Percentiles rank a stretch among this genome's conserved stretches.
Evolutionary conservation across 768 basidiomycete genomes (phyloP).

Genomic region (Boletus rubropictus): DNA sequence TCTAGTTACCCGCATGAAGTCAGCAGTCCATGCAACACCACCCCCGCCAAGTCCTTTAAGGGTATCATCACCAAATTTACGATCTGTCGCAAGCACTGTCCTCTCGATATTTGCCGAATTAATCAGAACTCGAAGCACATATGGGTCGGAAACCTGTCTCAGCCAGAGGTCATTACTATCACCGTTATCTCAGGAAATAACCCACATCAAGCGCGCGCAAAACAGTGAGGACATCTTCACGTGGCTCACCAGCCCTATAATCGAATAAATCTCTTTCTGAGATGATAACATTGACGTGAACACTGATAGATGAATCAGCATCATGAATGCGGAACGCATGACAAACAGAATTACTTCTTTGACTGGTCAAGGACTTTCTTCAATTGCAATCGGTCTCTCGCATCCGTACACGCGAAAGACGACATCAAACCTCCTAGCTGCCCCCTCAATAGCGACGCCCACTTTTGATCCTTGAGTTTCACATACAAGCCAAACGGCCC

Average conservation of each 20-base stretch:
- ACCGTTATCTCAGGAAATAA: background rate
- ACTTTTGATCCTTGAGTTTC: conserved; percentile 62
- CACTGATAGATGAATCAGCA: conserved; percentile 33
- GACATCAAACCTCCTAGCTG: conserved; percentile 56
- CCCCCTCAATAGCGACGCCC: conserved; percentile 59
- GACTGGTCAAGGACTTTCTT: conserved; percentile 48
- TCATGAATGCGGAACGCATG: background rate
- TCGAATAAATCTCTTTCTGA: conserved; percentile 77
- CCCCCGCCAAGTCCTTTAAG: conserved; percentile 40
- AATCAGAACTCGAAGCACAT: conserved; percentile 76
- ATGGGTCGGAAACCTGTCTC: conserved; percentile 64
- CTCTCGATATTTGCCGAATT: conserved; percentile 70
- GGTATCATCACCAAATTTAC: conserved; percentile 56
- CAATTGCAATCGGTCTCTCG: conserved; percentile 53
- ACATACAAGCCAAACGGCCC: conserved; percentile 81
- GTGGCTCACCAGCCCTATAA: conserved; percentile 68
- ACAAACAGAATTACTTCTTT: conserved; percentile 55
- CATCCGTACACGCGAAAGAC: conserved; percentile 71
- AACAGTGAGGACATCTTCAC: conserved; percentile 57
- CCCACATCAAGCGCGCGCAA: conserved; percentile 76
- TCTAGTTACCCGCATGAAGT: conserved; percentile 56
- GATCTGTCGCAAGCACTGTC: conserved; percentile 56
- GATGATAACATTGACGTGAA: conserved; percentile 50
- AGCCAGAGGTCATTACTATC: background rate
- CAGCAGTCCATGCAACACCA: conserved; percentile 60